Base-by-base conservation (phyloP, 257 asterid genomes). In the Solanum etuberosum region DNA sequence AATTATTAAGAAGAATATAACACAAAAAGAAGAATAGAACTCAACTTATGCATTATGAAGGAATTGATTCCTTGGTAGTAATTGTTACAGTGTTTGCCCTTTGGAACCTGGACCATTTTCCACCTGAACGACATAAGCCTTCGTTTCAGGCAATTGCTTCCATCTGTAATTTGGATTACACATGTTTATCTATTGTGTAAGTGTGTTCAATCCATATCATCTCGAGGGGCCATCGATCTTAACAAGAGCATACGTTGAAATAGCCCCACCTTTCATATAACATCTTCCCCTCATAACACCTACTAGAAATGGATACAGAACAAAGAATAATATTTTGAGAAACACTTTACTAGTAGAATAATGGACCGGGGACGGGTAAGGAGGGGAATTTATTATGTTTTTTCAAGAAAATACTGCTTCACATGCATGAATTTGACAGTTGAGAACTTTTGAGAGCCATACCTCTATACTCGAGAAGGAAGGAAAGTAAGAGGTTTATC, bases 281-380 rank as follows among this genome's bases (percentile, higher is more conserved):
- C 87, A 68, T 76, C 92, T 89, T 63, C 94, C 93, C 93, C 92
- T 90, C 91, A 90, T 90, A 87, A 91, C 42, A 84, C 95, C 91
- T 90, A 31, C 91, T 77, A 35, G 90, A 92, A 90, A 89, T 91
- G 94, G 96, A 92, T 91, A 89, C 72, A 90, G 92, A 93, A 92
- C 87, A 90, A 90, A 85, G 93, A 91, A 92, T 90, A 89, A 86
- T 71, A 76, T 31, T 87, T 83, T 80, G 27, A 27, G 31, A 86
- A 87, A 67, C 88, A 38, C 89, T 87, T 91, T 88, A 54, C 71
- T 81, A 87, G 59, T 5, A 82, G 91, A 92, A 87, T 94, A 92
- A 92, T 90, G 91, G 94, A 89, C 25, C 32, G 86, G 84, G 94
- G 90, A 94, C 90, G 54, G 84, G 73, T 23, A 90, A 91, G 88